Conservation (phyloP, 176 grass and related monocot genomes). For the Oryza punctata region DNA sequence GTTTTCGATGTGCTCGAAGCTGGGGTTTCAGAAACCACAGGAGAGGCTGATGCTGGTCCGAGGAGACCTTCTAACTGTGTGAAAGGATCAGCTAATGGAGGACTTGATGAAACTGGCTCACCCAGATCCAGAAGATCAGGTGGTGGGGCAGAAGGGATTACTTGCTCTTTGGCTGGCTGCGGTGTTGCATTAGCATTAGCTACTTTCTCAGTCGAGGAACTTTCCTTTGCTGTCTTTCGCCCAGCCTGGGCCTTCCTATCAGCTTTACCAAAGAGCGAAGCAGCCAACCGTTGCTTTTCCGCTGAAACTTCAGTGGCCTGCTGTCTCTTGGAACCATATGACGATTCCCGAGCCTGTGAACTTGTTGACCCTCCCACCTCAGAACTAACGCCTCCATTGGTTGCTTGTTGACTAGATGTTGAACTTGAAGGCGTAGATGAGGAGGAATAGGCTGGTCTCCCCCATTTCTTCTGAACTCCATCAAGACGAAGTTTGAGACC, state of each 20-base stretch:
- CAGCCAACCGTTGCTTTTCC: conserved; percentile 90
- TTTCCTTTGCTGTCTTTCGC: conserved; percentile 59
- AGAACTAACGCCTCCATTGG: conserved; percentile 59
- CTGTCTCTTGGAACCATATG: conserved; percentile 65
- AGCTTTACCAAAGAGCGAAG: conserved; percentile 90
- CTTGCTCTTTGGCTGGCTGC: conserved; percentile 65
- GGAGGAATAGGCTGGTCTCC: conserved; percentile 77
- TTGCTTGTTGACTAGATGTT: conserved; percentile 53
- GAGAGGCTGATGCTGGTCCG: conserved; percentile 44
- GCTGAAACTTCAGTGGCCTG: conserved; percentile 73
- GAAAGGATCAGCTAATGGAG: conserved; percentile 69
- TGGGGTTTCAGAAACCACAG: conserved; percentile 28
- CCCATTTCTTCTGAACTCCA: conserved; percentile 98
- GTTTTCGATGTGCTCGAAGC: conserved; percentile 45
- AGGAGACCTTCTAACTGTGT: conserved; percentile 85
- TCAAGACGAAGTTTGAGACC: conserved; percentile 81
- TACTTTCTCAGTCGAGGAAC: conserved; percentile 48
- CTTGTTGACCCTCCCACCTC: conserved; percentile 50
- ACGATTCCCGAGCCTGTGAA: conserved; percentile 54
- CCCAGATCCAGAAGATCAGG: conserved; percentile 92
- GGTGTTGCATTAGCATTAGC: conserved; percentile 31
- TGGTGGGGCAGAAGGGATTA: conserved; percentile 55
- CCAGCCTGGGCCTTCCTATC: conserved; percentile 55
- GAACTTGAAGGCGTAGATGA: conserved; percentile 78
- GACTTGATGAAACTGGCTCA: conserved; percentile 52